Evolutionary conservation across 257 asterid genomes (phyloP), one percentile per base, ranked within the genome.

Genomic region (Eustoma russellianum): DNA sequence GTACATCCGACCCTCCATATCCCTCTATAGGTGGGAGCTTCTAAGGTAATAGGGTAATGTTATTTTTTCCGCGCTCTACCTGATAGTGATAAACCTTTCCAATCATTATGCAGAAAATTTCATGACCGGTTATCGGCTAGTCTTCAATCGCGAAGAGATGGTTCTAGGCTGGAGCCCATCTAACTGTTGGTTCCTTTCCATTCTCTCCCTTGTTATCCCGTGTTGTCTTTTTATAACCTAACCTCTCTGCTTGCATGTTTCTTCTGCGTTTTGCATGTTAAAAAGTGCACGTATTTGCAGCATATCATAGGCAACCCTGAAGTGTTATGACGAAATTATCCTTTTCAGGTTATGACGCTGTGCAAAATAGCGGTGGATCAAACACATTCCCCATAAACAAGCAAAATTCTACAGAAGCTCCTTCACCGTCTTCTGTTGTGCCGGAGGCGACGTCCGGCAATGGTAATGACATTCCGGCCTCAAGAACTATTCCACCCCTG

Each of bases 141-240:
- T 83, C 58, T 92, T 92, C 54, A 92, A 92, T 66, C 88, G 95
- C 1, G 99, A 88, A 76, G 83, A 81, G 67, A 83, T 79, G 93
- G 74, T 70, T 65, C 60, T 92, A 79, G 94, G 99, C 14, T 92
- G 99, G 99, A 78, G 70, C 64, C 81, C 71, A 18, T 74, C 97
- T 0, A 52, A 73, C 66, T 92, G 99, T 92, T 66, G 83, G 99
- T 76, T 57, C 33, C 10, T 53, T 14, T 60, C 17, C 57, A 97
- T 76, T 57, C 41, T 9, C 54, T 14, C 56, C 17, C 57, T 7
- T 46, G 7, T 28, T 41, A n/a, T n/a, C n/a, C n/a, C n/a, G n/a
- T n/a, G 7, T 28, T 41, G 30, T 28, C 13, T 24, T 33, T 40
- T 24, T 34, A 2, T 46, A 11, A 11, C 19, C 41, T 2, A 7